phyloP scores from a whole-genome alignment of 805 yeast genomes.

The Tetrapisispora fleetii region DNA sequence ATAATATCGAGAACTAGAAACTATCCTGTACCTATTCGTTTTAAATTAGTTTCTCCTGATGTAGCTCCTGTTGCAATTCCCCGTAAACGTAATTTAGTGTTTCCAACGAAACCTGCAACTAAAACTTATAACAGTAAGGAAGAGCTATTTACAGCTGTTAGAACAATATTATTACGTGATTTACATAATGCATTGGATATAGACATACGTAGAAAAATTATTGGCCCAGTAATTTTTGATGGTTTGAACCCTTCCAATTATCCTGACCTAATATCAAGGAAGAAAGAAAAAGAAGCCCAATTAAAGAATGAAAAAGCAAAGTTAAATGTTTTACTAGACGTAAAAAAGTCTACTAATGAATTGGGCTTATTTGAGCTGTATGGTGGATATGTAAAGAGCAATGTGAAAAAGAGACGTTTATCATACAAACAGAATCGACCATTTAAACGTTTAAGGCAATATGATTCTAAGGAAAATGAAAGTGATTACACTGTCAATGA shows the following conservation, averaged over 20 bases:
- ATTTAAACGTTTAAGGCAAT: conserved; percentile 8
- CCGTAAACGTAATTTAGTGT: neutral
- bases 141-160: conserved; percentile 49
- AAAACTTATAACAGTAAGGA: conserved; percentile 14
- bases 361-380: conserved; percentile 30
- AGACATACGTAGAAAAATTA: conserved; percentile 63
- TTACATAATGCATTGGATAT: conserved; percentile 51
- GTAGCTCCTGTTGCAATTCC: neutral
- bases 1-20: conserved; percentile 17
- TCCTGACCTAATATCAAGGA: conserved; percentile 38
- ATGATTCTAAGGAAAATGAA: conserved; percentile 13
- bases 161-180: conserved; percentile 49
- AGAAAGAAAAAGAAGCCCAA: conserved; percentile 23
- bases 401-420: conserved; percentile 9
- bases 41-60: conserved; percentile 14
- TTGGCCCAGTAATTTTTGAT: conserved; percentile 60
- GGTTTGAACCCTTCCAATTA: conserved; percentile 48
- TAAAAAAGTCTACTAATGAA: conserved; percentile 19
- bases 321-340: conserved; percentile 12
- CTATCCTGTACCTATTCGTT: conserved; percentile 16
- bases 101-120: conserved; percentile 3
- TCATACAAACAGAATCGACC: conserved; percentile 6
- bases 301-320: conserved; percentile 8
- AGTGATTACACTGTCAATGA: conserved; percentile 26
- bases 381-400: conserved; percentile 14